Conservation (phyloP, 1,284 basidiomycete genomes). For the Cystobasidium slooffiae region DNA sequence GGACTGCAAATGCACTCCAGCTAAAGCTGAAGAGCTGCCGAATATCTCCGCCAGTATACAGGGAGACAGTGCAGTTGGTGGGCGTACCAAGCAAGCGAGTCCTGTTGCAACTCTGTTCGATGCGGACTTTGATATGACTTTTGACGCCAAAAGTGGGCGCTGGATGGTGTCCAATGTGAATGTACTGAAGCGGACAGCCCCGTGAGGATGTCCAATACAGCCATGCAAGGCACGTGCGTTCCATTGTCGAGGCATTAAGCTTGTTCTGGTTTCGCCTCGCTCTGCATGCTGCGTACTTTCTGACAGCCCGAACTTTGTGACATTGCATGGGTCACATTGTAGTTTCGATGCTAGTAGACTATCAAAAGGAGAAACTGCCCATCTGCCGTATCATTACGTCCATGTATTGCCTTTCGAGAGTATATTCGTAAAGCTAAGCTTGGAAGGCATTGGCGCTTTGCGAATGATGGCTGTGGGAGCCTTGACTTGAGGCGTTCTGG, state of each 20-base stretch:
- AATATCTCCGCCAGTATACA: neutral
- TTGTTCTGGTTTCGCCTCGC: too few species aligned
- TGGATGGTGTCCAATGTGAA: constrained; percentile 27
- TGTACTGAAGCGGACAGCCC: constrained; percentile 4
- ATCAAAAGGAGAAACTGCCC: neutral
- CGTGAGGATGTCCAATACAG: neutral
- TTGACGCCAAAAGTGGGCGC: neutral
- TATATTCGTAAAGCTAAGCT: constrained; percentile 8
- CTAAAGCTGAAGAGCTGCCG: neutral
- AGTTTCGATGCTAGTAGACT: too few species aligned
- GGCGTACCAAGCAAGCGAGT: neutral
- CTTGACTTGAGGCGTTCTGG: neutral
- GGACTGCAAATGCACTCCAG: neutral
- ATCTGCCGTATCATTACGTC: neutral
- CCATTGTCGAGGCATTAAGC: too few species aligned
- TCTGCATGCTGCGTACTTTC: too few species aligned
- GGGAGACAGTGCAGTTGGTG: neutral
- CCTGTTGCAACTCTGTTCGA: constrained; percentile 5
- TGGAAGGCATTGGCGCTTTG: neutral
- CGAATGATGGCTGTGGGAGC: constrained; percentile 8
- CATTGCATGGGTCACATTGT: too few species aligned
- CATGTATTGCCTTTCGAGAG: neutral
- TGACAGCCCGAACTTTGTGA: too few species aligned
- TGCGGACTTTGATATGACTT: constrained; percentile 15
- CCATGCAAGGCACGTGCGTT: too few species aligned